These are phyloP conservation scores for Ottelia alismoides DNA, from an alignment of 106 monocot genomes.

Conservation along the genomic window DNA sequence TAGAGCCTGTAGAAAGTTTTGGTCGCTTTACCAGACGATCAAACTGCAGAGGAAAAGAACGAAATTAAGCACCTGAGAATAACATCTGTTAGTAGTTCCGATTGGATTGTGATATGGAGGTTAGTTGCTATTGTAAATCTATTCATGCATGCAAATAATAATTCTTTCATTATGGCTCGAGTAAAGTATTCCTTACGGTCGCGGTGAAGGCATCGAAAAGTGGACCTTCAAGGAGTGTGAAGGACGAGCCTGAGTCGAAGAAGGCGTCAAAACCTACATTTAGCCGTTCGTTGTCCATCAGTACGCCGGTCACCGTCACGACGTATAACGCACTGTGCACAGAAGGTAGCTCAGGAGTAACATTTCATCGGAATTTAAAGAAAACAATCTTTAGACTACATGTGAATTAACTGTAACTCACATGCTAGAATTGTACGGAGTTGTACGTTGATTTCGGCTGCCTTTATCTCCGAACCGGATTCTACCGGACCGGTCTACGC, in stretches of 20 bases:
- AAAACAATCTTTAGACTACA: too few species aligned
- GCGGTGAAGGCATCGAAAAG: conserved; percentile 41
- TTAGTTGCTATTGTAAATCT: too few species aligned
- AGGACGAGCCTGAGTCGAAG: conserved; percentile 73
- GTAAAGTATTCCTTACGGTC: conserved; percentile 32
- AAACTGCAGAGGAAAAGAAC: conserved; percentile 44
- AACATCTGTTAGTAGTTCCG: too few species aligned
- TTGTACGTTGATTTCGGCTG: conserved; percentile 62
- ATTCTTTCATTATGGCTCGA: neutral
- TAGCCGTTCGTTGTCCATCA: conserved; percentile 28
- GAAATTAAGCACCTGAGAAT: too few species aligned
- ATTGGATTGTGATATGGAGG: too few species aligned
- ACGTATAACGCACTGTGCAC: conserved; percentile 37
- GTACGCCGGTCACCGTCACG: conserved; percentile 43
- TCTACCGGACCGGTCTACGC: conserved; percentile 47
- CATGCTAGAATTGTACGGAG: conserved; percentile 54
- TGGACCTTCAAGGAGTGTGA: conserved; percentile 62
- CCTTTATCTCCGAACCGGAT: conserved; percentile 86
- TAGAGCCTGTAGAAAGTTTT: conserved; percentile 6
- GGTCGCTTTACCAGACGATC: conserved; percentile 31
- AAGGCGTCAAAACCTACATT: conserved; percentile 34
- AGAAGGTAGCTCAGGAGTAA: neutral
- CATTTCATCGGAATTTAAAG: too few species aligned
- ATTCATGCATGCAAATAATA: too few species aligned
- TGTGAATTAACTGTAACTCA: too few species aligned